Percentiles rank a stretch among this genome's conserved stretches.
Evolutionary conservation across 2,329 filamentous ascomycete species (phyloP).

Genomic region (Colletotrichum salicis): DNA sequence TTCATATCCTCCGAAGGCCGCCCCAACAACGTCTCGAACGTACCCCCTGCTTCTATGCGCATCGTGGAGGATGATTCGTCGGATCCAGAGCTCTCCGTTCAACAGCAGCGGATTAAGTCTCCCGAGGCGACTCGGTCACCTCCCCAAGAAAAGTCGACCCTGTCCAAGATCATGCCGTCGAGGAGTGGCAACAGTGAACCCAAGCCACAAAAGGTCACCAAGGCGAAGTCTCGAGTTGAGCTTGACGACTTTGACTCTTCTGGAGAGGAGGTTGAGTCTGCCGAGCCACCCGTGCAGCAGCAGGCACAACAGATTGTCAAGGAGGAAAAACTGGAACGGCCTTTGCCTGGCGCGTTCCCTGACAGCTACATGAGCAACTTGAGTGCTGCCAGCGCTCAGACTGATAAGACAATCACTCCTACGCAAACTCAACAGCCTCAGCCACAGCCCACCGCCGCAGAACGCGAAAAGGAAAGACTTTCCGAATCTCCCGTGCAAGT

Average conservation of each 20-base stretch:
- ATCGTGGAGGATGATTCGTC: slow-evolving; percentile 64
- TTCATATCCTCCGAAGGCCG: slow-evolving; percentile 54
- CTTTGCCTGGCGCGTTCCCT: slow-evolving; percentile 54
- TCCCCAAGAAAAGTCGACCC: slow-evolving; percentile 54
- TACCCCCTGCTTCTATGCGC: slow-evolving; percentile 65
- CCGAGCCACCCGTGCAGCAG: slow-evolving; percentile 44
- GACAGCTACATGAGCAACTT: slow-evolving; percentile 51
- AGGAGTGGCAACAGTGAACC: slow-evolving; percentile 54
- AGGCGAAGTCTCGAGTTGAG: slow-evolving; percentile 71
- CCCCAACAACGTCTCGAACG: slow-evolving; percentile 64
- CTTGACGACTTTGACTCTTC: slow-evolving; percentile 78
- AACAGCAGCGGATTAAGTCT: slow-evolving; percentile 41
- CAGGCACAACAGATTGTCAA: slow-evolving; percentile 36
- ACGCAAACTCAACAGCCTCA: slow-evolving; percentile 31
- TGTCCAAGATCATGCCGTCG: slow-evolving; percentile 56
- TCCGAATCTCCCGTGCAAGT: slow-evolving; percentile 77
- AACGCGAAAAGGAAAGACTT: slow-evolving; percentile 53
- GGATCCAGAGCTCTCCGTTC: slow-evolving; percentile 37
- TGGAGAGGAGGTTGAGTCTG: slow-evolving; percentile 50
- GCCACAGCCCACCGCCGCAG: slow-evolving; percentile 6
- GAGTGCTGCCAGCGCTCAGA: slow-evolving; percentile 44
- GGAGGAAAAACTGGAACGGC: slow-evolving; percentile 41
- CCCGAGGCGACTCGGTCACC: slow-evolving; percentile 48
- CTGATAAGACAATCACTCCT: slow-evolving; percentile 45
- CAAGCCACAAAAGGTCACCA: slow-evolving; percentile 63